Evolutionary conservation across 805 yeast species (phyloP).

Genomic region (Wickerhamomyces silvicola): DNA sequence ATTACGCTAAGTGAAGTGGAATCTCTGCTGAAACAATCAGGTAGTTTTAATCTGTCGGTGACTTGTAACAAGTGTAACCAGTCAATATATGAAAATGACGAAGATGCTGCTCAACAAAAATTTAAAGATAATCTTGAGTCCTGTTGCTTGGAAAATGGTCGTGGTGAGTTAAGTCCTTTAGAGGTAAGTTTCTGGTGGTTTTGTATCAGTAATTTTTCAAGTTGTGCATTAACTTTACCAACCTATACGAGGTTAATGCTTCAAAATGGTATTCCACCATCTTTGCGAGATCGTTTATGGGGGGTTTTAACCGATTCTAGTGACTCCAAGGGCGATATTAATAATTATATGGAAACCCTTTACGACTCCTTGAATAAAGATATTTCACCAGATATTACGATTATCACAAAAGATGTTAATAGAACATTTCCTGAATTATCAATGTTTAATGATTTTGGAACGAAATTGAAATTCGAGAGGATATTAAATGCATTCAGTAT

Average conservation of each 20-base stretch:
- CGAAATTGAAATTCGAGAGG: slow-evolving; percentile 39
- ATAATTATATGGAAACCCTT: slow-evolving; percentile 23
- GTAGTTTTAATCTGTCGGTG: slow-evolving; percentile 16
- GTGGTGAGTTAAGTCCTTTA: slow-evolving; percentile 13
- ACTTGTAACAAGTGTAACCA: slow-evolving; percentile 22
- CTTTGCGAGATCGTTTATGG: slow-evolving; percentile 40
- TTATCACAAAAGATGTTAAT: slow-evolving; percentile 50
- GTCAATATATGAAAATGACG: slow-evolving; percentile 19
- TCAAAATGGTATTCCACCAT: slow-evolving; percentile 35
- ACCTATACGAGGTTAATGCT: slow-evolving; percentile 39
- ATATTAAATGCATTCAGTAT: slow-evolving; percentile 57
- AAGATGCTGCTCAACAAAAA: slow-evolving; percentile 11
- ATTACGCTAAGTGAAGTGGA: slow-evolving; percentile 27
- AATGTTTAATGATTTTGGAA: slow-evolving; percentile 37
- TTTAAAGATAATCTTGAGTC: slow-evolving; percentile 8
- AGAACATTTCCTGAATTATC: slow-evolving; percentile 53
- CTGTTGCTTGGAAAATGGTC: slow-evolving; percentile 18
- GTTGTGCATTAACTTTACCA: slow-evolving; percentile 40
- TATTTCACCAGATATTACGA: slow-evolving; percentile 35
- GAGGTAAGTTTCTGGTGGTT: slow-evolving; percentile 39
- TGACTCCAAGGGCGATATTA: slow-evolving; percentile 15
- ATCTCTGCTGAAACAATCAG: slow-evolving; percentile 16
- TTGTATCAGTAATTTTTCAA: slow-evolving; percentile 37
- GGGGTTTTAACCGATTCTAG: slow-evolving; percentile 22
- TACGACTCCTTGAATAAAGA: slow-evolving; percentile 34